Percentiles rank a stretch among this genome's conserved stretches.
phyloP scores from a whole-genome alignment of 2,329 filamentous ascomycete species.

The Arthrobotrys iridis region DNA sequence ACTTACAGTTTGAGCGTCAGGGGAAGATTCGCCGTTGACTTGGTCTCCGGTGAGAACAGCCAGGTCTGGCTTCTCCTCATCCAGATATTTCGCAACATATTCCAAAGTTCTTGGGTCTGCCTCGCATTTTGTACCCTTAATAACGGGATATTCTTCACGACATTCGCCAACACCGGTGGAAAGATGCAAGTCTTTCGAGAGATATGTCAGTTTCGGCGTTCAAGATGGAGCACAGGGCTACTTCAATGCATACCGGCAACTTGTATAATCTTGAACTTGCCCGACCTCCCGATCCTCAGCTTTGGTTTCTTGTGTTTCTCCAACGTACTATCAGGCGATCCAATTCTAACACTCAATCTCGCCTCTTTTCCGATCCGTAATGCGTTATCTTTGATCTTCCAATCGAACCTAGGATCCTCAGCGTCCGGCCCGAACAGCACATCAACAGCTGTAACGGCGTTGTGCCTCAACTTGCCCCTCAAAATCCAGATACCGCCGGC shows the following conservation, averaged over 20 bases:
- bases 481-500: constrained; percentile 84
- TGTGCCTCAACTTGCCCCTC: constrained; percentile 67
- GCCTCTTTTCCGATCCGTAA: constrained; percentile 55
- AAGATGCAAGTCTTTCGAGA: constrained; percentile 77
- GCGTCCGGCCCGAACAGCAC: constrained; percentile 90
- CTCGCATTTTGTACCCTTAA: constrained; percentile 73
- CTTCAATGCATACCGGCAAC: constrained; percentile 66
- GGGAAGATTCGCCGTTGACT: constrained; percentile 91
- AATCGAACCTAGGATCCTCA: constrained; percentile 85
- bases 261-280: constrained; percentile 97
- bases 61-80: constrained; percentile 92
- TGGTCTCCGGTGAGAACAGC: constrained; percentile 93
- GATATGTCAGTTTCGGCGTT: neutral
- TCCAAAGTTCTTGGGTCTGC: constrained; percentile 91
- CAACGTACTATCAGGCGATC: constrained; percentile 65
- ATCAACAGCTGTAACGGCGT: constrained; percentile 80
- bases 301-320: constrained; percentile 73
- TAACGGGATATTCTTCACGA: constrained; percentile 79
- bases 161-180: constrained; percentile 88
- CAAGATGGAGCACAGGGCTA: neutral
- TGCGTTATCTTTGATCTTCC: constrained; percentile 74
- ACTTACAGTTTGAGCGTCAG: constrained; percentile 83
- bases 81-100: constrained; percentile 82
- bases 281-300: constrained; percentile 83
- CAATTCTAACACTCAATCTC: constrained; percentile 79